phyloP scores from a whole-genome alignment of 2,329 filamentous ascomycete species.

The Fusarium aywerte region DNA sequence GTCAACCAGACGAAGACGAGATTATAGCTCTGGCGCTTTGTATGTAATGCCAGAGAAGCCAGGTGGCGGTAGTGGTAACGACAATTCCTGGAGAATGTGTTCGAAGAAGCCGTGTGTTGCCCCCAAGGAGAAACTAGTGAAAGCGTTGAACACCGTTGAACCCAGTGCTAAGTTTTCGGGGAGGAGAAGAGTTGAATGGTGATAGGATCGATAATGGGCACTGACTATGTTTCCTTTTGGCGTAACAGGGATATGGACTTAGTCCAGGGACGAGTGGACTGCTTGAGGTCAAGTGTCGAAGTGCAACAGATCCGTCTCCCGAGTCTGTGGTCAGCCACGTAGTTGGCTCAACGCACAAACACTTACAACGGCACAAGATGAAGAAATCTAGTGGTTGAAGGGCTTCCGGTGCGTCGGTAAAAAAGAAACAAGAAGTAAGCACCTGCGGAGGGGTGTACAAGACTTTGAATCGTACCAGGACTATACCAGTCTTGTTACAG shows the following conservation, averaged over 20 bases:
- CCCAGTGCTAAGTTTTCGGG: slow-evolving; percentile 13
- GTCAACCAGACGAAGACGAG: not conserved
- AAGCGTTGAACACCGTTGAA: slow-evolving; percentile 15
- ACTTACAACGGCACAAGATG: slow-evolving; percentile 4
- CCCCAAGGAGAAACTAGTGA: slow-evolving; percentile 15
- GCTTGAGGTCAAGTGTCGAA: slow-evolving; percentile 11
- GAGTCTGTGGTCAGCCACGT: slow-evolving; percentile 28
- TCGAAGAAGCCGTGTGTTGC: slow-evolving; percentile 13
- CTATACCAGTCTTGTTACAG: slow-evolving; percentile 15
- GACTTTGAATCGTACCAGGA: not conserved
- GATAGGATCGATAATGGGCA: slow-evolving; percentile 18
- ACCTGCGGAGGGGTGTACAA: slow-evolving; percentile 4
- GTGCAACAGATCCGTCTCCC: slow-evolving; percentile 19
- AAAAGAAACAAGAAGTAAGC: not conserved
- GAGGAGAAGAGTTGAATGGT: slow-evolving; percentile 20
- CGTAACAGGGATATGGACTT: slow-evolving; percentile 38
- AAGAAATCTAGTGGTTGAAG: not conserved
- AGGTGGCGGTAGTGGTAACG: slow-evolving; percentile 21
- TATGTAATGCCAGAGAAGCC: not conserved
- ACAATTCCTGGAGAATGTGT: slow-evolving; percentile 18
- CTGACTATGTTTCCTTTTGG: slow-evolving; percentile 32
- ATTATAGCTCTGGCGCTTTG: not conserved
- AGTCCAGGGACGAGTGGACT: slow-evolving; percentile 22
- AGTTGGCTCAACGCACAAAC: slow-evolving; percentile 15
- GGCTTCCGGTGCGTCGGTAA: not conserved